phyloP scores from a whole-genome alignment of 768 basidiomycete species.

The Lentinula guzmanii region DNA sequence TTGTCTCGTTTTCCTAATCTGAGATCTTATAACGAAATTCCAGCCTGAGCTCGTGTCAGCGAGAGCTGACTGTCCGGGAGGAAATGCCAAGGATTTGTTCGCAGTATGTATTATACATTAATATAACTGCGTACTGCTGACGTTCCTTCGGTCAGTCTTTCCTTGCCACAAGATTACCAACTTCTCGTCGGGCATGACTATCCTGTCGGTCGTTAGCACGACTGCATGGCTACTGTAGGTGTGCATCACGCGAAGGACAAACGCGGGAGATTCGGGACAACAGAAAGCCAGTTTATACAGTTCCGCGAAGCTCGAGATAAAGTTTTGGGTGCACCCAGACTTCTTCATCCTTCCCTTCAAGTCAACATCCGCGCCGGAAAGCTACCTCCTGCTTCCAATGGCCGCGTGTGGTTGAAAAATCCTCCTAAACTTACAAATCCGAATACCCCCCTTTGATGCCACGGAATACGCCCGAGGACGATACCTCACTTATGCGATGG shows the following conservation, averaged over 20 bases:
- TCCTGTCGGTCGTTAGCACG: slow-evolving; percentile 17
- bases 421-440: not conserved
- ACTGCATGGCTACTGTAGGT: slow-evolving; percentile 25
- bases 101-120: slow-evolving; percentile 15
- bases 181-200: slow-evolving; percentile 35
- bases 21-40: not conserved
- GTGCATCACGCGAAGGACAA: slow-evolving; percentile 24
- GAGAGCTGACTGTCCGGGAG: slow-evolving; percentile 31
- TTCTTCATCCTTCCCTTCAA: slow-evolving; percentile 30
- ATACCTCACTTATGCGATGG: too few relatives aligned
- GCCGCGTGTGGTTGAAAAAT: not conserved
- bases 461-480: not conserved
- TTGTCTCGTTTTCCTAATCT: not conserved
- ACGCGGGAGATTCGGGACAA: slow-evolving; percentile 21
- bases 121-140: too few relatives aligned
- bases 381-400: slow-evolving; percentile 10
- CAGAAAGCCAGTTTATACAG: slow-evolving; percentile 20
- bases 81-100: slow-evolving; percentile 26
- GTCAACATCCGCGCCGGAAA: slow-evolving; percentile 29
- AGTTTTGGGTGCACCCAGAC: slow-evolving; percentile 22
- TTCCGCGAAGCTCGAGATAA: slow-evolving; percentile 25
- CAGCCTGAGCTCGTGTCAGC: slow-evolving; percentile 33
- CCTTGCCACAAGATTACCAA: slow-evolving; percentile 23
- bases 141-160: slow-evolving; percentile 19
- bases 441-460: not conserved